Evolutionary conservation across 768 basidiomycete species (phyloP), one percentile per base, ranked within the genome.

Genomic region (Tremella mesenterica): DNA sequence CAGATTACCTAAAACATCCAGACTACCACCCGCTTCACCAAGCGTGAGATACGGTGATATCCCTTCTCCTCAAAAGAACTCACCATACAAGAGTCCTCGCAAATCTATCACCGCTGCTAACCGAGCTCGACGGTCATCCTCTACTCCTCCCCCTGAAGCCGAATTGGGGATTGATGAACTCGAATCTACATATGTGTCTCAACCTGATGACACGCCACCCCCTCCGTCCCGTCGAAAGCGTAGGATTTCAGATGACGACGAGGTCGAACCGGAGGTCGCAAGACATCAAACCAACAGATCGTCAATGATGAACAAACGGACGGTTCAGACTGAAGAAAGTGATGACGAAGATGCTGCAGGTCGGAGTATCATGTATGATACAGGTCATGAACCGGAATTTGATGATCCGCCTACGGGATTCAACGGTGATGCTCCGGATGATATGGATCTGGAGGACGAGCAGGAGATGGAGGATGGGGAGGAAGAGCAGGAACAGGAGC

Each of bases 1-100:
- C n/a, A 36, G 30, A 20, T 29, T 57, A 2, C 59, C 59, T 18
- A n/a, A 31, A 12, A 46, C 46, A 29, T 63, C 65, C 3, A 47
- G 46, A 25, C 36, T 59, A 4, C 31, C 54, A 4, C 34, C 56
- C n/a, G 43, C 52, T 1, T 67, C 65, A 4, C 65, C 63, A n/a
- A 29, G 44, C 16, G 31, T 59, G 1, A 34, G 39, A 13, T 64
- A 51, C 39, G 62, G 60, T 44, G 36, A 46, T 13, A 20, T 67
- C n/a, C 63, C 63, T 7, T 58, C 64, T 0, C 64, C 58, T 4
- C 28, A 44, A 10, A 47, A 48, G 25, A 46, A 50, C 10, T 26
- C 51, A 23, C 25, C 26, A 21, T 23, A 23, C 38, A n/a, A 33
- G 13, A 54, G 50, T 1, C 45, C 47, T 21, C 54, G 57, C n/a